Base-by-base conservation (phyloP, 2,329 filamentous ascomycete species). In the Remersonia thermophila region DNA sequence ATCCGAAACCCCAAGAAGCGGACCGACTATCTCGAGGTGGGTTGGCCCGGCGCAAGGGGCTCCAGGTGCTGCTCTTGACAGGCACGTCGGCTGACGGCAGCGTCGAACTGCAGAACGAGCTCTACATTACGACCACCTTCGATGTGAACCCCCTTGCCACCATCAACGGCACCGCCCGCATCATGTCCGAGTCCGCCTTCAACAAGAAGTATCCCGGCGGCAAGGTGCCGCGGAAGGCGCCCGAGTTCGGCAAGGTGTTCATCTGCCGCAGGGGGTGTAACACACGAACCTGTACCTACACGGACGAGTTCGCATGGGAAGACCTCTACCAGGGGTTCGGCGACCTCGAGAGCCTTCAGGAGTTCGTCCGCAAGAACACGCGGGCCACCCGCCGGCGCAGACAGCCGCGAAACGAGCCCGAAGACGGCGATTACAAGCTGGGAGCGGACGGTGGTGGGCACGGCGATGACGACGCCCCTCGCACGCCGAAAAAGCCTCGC, bases 301-400 rank as follows among this genome's bases (percentile, higher is more conserved):
- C 89, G 0, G 77, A 91, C 11, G 86, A 95, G 49, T 94, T 98
- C 47, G 56, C 73, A 2, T 98, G 91, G 91, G 86, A 95, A 53
- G 76, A 94, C 30, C 60, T 93, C 2, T 93, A 84, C 49, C 66
- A 63, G 0, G 77, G 76, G n/a, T 65, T 66, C 15, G 67, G 77
- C n/a, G 71, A 80, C 44, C 66, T 94, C 20, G 69, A 72, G 32
- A 54, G 64, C 4, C 57, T 95, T 29, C 66, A 80, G 37, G 56
- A 66, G 4, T 57, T 94, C 30, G 66, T 82, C 26, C 70, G 80
- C 20, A 61, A 80, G 43, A 72, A 77, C 37, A 93, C 91, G 11
- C 86, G 83, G 52, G 70, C 73, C 17, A 82, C 76, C 1, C 72
- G 77, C 39, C 79, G 70, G 50, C 52, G 51, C 20, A 51, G 26